phyloP scores from a whole-genome alignment of 169 alveolate species.

The Plasmodium coatneyi region DNA sequence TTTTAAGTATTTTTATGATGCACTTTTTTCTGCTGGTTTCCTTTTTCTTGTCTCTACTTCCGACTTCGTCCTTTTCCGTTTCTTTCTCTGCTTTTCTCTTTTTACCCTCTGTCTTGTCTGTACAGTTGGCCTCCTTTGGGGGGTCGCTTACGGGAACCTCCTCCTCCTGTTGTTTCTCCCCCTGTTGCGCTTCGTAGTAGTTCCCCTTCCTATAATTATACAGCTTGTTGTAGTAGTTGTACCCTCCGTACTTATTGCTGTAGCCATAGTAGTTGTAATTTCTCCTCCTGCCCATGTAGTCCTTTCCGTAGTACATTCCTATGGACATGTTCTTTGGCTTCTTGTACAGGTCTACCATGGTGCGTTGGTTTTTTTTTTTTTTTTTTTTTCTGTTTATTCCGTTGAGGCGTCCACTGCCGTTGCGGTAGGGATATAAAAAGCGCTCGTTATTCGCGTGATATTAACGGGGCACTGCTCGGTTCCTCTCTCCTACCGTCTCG shows the following conservation, averaged over 20 bases:
- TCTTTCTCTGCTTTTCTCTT: background rate
- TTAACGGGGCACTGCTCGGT: background rate
- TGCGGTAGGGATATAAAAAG: background rate
- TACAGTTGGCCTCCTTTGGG: background rate
- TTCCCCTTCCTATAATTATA: conserved; percentile 10
- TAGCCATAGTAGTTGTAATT: conserved; percentile 11
- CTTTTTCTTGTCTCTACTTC: conserved; percentile 1
- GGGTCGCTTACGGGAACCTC: background rate
- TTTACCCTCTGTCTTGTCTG: background rate
- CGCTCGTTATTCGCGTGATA: background rate
- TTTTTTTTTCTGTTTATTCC: background rate
- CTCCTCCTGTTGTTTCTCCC: background rate
- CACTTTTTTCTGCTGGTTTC: conserved; percentile 6
- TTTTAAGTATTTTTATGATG: conserved; percentile 30
- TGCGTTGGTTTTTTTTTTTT: background rate
- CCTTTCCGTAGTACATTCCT: conserved; percentile 22
- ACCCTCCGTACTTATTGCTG: conserved; percentile 19
- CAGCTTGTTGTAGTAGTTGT: conserved; percentile 14
- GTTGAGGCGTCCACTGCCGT: background rate
- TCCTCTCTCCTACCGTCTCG: background rate
- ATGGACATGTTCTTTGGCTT: conserved; percentile 27
- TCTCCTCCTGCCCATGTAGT: background rate
- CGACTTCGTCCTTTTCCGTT: background rate
- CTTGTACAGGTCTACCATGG: conserved; percentile 17
- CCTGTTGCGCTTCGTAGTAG: background rate